Conservation (phyloP, 2,329 filamentous ascomycete species). For the Chaetomiaceae sp. region DNA sequence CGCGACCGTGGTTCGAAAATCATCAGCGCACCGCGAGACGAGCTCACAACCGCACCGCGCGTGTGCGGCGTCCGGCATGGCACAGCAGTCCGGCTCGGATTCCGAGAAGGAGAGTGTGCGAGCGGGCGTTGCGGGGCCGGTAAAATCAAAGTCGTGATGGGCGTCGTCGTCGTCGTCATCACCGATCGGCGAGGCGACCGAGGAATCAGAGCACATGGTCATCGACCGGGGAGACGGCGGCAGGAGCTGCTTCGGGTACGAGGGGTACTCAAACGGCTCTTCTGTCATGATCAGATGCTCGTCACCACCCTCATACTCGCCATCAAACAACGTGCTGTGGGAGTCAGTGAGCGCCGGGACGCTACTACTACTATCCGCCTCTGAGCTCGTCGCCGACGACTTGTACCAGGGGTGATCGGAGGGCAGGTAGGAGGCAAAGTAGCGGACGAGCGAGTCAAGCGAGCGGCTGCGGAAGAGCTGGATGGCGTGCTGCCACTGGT, state of each 20-base stretch:
- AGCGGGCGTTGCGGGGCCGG: constrained; percentile 35
- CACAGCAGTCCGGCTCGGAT: constrained; percentile 39
- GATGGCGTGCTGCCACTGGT: constrained; percentile 53
- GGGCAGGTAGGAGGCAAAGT: constrained; percentile 54
- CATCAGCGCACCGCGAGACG: constrained; percentile 40
- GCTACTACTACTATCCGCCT: constrained; percentile 34
- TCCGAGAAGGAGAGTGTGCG: constrained; percentile 49
- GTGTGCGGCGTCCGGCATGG: constrained; percentile 26
- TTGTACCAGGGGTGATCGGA: constrained; percentile 41
- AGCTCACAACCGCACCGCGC: constrained; percentile 34
- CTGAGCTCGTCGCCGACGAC: constrained; percentile 32
- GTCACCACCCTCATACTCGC: too few relatives aligned
- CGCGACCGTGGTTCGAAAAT: constrained; percentile 35
- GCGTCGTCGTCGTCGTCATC: constrained; percentile 29
- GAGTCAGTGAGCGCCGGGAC: constrained; percentile 30
- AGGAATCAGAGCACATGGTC: constrained; percentile 42
- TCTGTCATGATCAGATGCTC: constrained; percentile 38
- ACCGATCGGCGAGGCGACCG: constrained; percentile 31
- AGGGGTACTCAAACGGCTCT: constrained; percentile 36
- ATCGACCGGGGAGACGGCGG: constrained; percentile 46
- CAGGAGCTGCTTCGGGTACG: constrained; percentile 28
- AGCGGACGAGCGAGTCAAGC: constrained; percentile 54
- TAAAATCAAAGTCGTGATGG: constrained; percentile 29
- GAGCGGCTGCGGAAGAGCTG: constrained; percentile 55
- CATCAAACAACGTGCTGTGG: constrained; percentile 37